Evolutionary conservation across 129 eudicot species (phyloP).

Genomic region (Flaveria brownii): DNA sequence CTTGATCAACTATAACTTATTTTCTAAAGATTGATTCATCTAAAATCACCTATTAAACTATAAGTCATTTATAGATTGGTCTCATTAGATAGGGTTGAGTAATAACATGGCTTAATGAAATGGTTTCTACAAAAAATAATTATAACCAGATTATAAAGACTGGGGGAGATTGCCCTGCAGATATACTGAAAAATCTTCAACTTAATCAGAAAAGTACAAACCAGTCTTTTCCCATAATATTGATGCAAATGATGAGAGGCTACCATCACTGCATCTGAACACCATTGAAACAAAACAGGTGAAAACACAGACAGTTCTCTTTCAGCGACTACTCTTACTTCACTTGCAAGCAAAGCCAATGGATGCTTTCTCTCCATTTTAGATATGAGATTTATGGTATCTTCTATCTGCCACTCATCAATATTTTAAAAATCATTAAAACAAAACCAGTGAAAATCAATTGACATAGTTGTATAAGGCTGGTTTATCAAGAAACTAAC

Average conservation of each 20-base stretch:
- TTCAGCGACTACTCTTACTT: conserved; percentile 57
- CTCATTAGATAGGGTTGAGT: no score
- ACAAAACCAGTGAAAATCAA: background rate
- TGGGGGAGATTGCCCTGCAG: conserved; percentile 8
- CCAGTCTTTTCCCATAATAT: conserved; percentile 83
- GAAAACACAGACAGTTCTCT: conserved; percentile 55
- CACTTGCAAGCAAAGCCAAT: conserved; percentile 75
- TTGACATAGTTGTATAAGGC: background rate
- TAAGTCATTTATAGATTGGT: no score
- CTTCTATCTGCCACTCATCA: conserved; percentile 45
- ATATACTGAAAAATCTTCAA: conserved; percentile 1
- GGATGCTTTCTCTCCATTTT: conserved; percentile 55
- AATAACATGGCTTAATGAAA: conserved; percentile 18
- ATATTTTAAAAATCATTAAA: conserved; percentile 20
- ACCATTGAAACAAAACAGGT: conserved; percentile 66
- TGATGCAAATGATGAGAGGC: conserved; percentile 60
- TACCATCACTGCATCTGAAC: conserved; percentile 67
- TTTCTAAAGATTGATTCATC: no score
- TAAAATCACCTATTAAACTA: no score
- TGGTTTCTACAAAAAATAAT: conserved; percentile 54
- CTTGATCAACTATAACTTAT: no score
- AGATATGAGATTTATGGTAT: conserved; percentile 49
- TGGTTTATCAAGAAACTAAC: conserved; percentile 46
- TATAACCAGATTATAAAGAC: conserved; percentile 15
- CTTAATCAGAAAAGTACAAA: conserved; percentile 31